phyloP scores from a whole-genome alignment of 140 eudicot genomes.

The Erigeron philadelphicus region DNA sequence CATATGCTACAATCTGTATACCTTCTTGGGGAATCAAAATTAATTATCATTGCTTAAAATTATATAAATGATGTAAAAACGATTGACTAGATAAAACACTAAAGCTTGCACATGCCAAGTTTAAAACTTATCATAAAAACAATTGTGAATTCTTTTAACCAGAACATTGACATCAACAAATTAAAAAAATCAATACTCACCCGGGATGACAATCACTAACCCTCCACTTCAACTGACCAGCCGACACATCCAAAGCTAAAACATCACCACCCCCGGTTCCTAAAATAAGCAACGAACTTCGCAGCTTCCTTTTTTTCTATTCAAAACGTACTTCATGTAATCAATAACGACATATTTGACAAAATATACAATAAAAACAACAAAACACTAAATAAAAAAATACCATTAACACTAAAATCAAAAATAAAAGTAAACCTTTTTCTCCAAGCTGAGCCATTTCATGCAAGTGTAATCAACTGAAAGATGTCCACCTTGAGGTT shows the following conservation, averaged over 20 bases:
- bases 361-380: not conserved
- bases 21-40: not conserved
- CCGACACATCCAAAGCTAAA: constrained; percentile 75
- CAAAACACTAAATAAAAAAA: not conserved
- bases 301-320: constrained; percentile 88
- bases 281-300: constrained; percentile 57
- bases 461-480: constrained; percentile 92
- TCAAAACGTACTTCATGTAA: constrained; percentile 1
- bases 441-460: constrained; percentile 74
- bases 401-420: not conserved
- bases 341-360: not conserved
- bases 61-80: not conserved
- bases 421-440: constrained; percentile 41
- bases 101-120: not conserved
- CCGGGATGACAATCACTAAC: constrained; percentile 92
- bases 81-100: not conserved
- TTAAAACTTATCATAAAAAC: too few species aligned
- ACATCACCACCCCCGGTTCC: constrained; percentile 97
- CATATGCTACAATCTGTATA: not conserved
- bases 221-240: constrained; percentile 84
- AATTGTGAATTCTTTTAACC: too few species aligned
- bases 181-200: constrained; percentile 38
- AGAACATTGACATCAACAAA: not conserved
- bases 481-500: constrained; percentile 62
- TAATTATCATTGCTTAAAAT: not conserved